Percentiles rank a stretch among this genome's conserved stretches.
phyloP scores from a whole-genome alignment of 495 filamentous ascomycete genomes.

The Podospora fimiseda region DNA sequence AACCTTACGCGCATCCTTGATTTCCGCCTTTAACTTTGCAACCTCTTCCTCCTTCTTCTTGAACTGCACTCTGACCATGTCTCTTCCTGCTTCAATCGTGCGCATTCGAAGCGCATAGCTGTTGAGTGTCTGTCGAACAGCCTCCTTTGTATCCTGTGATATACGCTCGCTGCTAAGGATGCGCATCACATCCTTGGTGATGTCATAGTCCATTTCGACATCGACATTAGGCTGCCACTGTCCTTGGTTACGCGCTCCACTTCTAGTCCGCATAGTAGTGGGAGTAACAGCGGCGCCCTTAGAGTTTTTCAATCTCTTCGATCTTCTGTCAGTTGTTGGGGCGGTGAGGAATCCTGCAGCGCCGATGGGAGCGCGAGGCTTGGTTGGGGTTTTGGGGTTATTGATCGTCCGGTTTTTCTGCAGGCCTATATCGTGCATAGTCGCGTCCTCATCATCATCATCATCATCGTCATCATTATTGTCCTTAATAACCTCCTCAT shows the following conservation, averaged over 20 bases:
- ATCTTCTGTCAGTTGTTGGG: too few relatives aligned
- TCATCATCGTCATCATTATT: not conserved
- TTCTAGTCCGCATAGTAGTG: not conserved
- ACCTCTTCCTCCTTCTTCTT: too few relatives aligned
- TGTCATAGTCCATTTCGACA: not conserved
- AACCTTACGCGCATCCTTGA: too few relatives aligned
- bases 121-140: not conserved
- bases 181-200: not conserved
- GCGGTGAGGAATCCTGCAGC: too few relatives aligned
- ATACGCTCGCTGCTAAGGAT: not conserved
- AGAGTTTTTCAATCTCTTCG: not conserved
- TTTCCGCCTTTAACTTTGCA: too few relatives aligned
- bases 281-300: not conserved
- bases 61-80: too few relatives aligned
- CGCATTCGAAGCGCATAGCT: not conserved
- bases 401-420: too few relatives aligned
- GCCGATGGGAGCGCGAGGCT: too few relatives aligned
- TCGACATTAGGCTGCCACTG: not conserved
- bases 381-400: too few relatives aligned
- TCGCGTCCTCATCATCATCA: too few relatives aligned
- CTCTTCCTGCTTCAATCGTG: too few relatives aligned
- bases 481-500: conserved; percentile 2
- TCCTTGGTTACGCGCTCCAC: not conserved
- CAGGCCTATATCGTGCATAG: too few relatives aligned
- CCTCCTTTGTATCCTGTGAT: not conserved